phyloP scores from a whole-genome alignment of 2,329 filamentous ascomycete species.

The Lojkania enalia region DNA sequence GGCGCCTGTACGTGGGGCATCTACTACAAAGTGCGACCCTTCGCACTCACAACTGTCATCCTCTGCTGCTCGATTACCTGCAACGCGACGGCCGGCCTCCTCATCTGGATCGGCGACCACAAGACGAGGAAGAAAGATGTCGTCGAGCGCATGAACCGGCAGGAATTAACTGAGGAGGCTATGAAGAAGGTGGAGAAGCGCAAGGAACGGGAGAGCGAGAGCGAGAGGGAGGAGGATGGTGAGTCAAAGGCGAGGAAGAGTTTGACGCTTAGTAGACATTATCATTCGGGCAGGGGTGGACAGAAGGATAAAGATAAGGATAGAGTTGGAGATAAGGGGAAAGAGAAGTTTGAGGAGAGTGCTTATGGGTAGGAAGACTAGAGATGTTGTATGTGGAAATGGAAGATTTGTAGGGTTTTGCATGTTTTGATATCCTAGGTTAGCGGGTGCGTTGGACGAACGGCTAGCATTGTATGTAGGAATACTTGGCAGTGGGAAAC shows the following conservation, averaged over 20 bases:
- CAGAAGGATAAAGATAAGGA: too few species aligned
- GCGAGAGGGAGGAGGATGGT: constrained; percentile 37
- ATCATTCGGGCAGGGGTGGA: too few species aligned
- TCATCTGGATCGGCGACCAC: constrained; percentile 77
- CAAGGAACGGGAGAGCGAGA: constrained; percentile 43
- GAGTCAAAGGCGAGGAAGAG: neutral
- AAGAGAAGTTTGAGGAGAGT: too few species aligned
- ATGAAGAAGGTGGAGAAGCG: constrained; percentile 61
- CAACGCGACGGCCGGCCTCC: constrained; percentile 74
- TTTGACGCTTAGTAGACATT: neutral
- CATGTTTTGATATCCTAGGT: too few species aligned
- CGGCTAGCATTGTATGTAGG: too few species aligned
- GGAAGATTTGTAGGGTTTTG: too few species aligned
- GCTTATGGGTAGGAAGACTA: too few species aligned
- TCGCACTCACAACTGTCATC: constrained; percentile 77
- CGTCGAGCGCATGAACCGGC: constrained; percentile 72
- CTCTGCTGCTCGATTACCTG: constrained; percentile 77
- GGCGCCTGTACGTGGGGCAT: constrained; percentile 80
- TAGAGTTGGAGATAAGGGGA: too few species aligned
- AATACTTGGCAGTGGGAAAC: too few species aligned
- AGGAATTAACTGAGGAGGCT: constrained; percentile 71
- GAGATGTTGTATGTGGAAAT: too few species aligned
- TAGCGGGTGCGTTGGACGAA: too few species aligned
- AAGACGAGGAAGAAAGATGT: constrained; percentile 85
- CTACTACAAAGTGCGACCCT: constrained; percentile 67